Evolutionary conservation across 176 grass and related monocot species (phyloP), one percentile per base, ranked within the genome.

Genomic region (Lolium perenne): DNA sequence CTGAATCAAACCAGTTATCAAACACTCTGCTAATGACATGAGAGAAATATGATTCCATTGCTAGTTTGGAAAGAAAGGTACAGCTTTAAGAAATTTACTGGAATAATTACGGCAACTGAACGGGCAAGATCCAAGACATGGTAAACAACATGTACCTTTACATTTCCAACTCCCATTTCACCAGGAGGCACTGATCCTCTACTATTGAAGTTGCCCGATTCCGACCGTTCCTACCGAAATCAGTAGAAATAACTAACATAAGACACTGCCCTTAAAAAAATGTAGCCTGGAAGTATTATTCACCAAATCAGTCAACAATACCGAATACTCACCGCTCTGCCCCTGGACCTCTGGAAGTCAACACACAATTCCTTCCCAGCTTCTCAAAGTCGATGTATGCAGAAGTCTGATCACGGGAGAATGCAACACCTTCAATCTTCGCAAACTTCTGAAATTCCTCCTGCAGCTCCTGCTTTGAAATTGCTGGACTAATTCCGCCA

Each of bases 321-420:
- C 26, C 26, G 26, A 29, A 29, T 29, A 29, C 26, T 29, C 26
- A 29, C 26, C 26, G 26, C 26, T 29, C 26, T 29, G 26, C 26
- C 26, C 26, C 26, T 29, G 26, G 26, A 86, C 7, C 84, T 96
- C 84, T 96, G 90, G 90, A 94, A 99, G 88, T 99, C 97, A 32
- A 99, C 94, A 94, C 94, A 95, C 49, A 99, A 77, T 84, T 92
- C 88, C 29, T 90, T 79, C 57, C 92, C 97, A 91, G 86, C 63
- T 90, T 94, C 68, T 82, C 85, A 17, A 91, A 99, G 82, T 96
- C 97, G 67, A 99, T 76, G 23, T 92, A 88, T 0, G 94, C 92
- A 84, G n/a, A n/a, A 77, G 91, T 93, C 57, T 90, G 86, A 79
- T 94, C 85, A 14, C 75, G 88, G 53, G 93, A 94, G 40, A 96